Conservation (phyloP, 148 eudicot species). For the Rhododendron simsii region DNA sequence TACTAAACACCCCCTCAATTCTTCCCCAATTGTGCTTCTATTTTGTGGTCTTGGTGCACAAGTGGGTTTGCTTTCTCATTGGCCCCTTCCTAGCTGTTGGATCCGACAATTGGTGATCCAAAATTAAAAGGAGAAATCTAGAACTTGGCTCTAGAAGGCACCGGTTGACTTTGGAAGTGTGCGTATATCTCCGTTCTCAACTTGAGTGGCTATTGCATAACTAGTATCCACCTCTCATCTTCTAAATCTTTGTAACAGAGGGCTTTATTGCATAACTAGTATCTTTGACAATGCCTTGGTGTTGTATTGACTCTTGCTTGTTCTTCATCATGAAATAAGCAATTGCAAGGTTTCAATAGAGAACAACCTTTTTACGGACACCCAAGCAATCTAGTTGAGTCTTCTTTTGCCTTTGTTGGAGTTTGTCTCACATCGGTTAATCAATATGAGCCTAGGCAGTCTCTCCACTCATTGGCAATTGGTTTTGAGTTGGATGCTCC, state of each 20-base stretch:
- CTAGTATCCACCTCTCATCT: background rate
- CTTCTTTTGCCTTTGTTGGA: background rate
- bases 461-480: too few species aligned
- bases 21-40: too few species aligned
- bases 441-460: too few species aligned
- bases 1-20: background rate
- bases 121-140: background rate
- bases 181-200: background rate
- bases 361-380: background rate
- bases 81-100: too few species aligned
- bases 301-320: background rate
- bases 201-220: background rate
- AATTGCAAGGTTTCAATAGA: background rate
- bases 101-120: background rate
- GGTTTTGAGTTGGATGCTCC: too few species aligned
- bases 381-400: background rate
- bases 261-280: background rate
- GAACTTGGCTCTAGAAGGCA: background rate
- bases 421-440: too few species aligned
- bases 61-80: too few species aligned
- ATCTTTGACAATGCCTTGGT: background rate
- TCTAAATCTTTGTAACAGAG: background rate
- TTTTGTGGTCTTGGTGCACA: too few species aligned
- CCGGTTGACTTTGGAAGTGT: background rate
- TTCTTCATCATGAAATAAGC: background rate